A percentile compares a stretch with the other conserved stretches of the same genome.
Evolutionary conservation across 495 filamentous ascomycete genomes (phyloP).

Genomic region (Neurospora sp.): DNA sequence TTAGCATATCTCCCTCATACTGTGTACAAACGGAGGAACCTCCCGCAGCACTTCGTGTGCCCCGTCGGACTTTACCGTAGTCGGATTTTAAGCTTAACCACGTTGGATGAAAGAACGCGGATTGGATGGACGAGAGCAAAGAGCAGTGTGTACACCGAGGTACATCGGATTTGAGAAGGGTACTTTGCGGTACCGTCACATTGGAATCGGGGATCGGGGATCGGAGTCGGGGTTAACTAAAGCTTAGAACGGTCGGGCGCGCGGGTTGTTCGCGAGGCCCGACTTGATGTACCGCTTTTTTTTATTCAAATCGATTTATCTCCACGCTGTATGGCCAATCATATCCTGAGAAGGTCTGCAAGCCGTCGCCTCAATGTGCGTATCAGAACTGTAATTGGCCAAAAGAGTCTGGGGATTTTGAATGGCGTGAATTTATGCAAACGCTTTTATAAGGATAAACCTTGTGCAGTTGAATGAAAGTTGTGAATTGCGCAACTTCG

Average conservation of each 20-base stretch:
- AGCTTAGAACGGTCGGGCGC: neutral
- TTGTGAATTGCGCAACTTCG: neutral
- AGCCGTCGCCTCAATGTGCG: too few relatives aligned
- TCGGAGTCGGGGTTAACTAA: neutral
- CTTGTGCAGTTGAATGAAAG: neutral
- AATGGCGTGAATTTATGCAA: neutral
- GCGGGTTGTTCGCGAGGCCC: neutral
- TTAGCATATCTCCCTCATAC: neutral
- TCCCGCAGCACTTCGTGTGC: neutral
- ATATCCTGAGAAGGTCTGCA: too few relatives aligned
- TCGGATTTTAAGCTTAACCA: neutral
- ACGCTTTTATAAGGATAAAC: neutral
- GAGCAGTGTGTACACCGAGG: neutral
- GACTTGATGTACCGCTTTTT: neutral
- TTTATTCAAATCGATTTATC: too few relatives aligned
- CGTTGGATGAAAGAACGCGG: neutral
- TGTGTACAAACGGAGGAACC: neutral
- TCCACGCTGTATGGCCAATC: too few relatives aligned
- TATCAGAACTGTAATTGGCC: too few relatives aligned
- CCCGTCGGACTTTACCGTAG: neutral
- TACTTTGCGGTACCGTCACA: neutral
- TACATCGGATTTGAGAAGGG: neutral
- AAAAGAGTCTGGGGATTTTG: too few relatives aligned
- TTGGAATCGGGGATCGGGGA: neutral
- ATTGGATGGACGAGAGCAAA: neutral